Percentiles rank a stretch among this genome's conserved stretches.
These are phyloP conservation scores for Fraxinus dipetala DNA, from an alignment of 305 asterid species.

Conservation along the genomic window DNA sequence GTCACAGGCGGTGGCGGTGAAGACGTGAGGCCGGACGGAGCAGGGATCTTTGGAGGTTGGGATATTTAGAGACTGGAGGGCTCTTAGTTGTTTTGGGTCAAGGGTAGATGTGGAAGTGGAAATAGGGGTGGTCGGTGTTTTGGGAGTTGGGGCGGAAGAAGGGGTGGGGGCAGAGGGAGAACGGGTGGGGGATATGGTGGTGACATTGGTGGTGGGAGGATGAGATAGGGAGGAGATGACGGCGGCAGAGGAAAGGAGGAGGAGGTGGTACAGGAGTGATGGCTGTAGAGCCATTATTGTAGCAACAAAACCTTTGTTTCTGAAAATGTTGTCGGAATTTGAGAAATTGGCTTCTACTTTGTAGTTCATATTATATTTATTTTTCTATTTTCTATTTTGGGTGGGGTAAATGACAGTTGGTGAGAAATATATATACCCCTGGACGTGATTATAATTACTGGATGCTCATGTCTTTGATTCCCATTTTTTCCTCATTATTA, in stretches of 20 bases:
- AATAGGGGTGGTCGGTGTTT: slow-evolving; percentile 30
- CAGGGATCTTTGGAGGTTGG: slow-evolving; percentile 74
- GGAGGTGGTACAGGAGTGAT: not conserved
- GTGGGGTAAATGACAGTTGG: slow-evolving; percentile 24
- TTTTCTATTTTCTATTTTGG: no score
- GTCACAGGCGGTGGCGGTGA: slow-evolving; percentile 58
- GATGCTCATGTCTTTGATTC: no score
- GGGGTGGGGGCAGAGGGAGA: slow-evolving; percentile 30
- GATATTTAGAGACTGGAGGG: slow-evolving; percentile 71
- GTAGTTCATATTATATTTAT: no score
- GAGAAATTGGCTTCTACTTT: not conserved
- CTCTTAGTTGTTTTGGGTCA: slow-evolving; percentile 76
- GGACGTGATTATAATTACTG: slow-evolving; percentile 27
- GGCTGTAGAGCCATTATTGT: slow-evolving; percentile 36
- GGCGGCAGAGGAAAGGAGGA: not conserved
- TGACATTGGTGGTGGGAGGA: slow-evolving; percentile 17
- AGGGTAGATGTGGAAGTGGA: slow-evolving; percentile 54
- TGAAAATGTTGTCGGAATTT: not conserved
- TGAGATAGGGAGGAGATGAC: not conserved
- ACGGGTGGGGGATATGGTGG: slow-evolving; percentile 24
- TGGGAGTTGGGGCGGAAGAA: slow-evolving; percentile 23
- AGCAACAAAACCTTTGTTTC: not conserved
- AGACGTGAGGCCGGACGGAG: slow-evolving; percentile 42
- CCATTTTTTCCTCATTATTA: no score
- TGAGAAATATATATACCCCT: slow-evolving; percentile 24